Base-by-base conservation (phyloP, 2,329 filamentous ascomycete genomes). In the Botrytis medusae region DNA sequence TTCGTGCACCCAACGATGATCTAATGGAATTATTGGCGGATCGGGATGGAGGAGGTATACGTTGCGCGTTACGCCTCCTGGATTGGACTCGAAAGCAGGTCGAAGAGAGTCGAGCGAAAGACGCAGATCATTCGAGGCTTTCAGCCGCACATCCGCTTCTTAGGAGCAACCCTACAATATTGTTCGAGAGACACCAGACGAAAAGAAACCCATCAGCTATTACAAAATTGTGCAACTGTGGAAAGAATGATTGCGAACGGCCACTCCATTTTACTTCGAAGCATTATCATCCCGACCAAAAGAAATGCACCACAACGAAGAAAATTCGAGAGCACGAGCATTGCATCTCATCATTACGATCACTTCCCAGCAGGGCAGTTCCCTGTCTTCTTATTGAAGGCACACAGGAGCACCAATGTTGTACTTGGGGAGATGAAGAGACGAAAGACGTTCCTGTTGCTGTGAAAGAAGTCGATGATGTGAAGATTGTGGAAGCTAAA, bases 221-320 rank as follows among this genome's bases (percentile, higher is more conserved):
- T 4, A 25, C 69, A 46, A 12, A 29, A 37, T 42, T n/a, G n/a
- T 71, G 69, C 57, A 44, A 48, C 51, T 32, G 44, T 29, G 25
- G 46, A n/a, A 22, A 63, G 22, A 25, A 32, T 0, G 25, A 71
- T 10, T 71, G 69, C 42, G n/a, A 71, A 22, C 63, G 42, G 54
- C 34, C 40, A 71, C n/a, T 14, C 32, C 69, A 22, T 63, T 72
- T 34, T n/a, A 57, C 12, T 32, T 64, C 37, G 32, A 40, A 34
- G 18, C 70, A 72, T 25, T 44, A 65, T 46, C 69, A 71, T 48
- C n/a, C 60, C 7, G 69, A 65, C 16, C 20, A 32, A 18, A 54
- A 20, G 22, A 71, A 71, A 71, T 71, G 60, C 34, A n/a, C 6
- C 25, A 40, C 12, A 9, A 25, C 18, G 37, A 54, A 32, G 20